Evolutionary conservation across 208 protist genomes (phyloP), one percentile per base, ranked within the genome.

Genomic region (Angomonas deanei): DNA sequence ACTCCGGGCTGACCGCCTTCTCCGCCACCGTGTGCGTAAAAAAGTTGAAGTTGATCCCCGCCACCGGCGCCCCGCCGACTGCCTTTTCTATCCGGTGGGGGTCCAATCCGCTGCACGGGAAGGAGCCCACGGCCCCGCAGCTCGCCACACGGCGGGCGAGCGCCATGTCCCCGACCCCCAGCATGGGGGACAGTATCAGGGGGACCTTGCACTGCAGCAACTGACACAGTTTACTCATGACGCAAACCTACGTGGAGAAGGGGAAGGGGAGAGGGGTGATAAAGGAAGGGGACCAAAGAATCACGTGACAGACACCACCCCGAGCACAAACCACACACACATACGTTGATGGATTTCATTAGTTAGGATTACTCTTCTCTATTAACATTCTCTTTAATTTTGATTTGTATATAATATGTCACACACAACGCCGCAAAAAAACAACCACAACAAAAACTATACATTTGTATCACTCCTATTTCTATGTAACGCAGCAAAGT

Each of bases 81-180:
- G 65, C 34, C 0, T 38, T 27, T 23, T 60, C 50, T 38, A 75
- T 38, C 70, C 57, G 11, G n/a, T 11, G 26, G 11, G 62, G 46
- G 11, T 55, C 10, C 59, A 70, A 56, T 39, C 63, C 70, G 32
- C 39, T 64, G 59, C 63, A 69, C 42, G 70, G 70, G 21, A 75
- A 27, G 38, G 47, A 57, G 38, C 70, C 70, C 1, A 70, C 47
- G 5, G 59, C 70, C 10, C 70, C 70, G 10, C 46, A 30, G 31
- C 48, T 56, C 1, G 64, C 63, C 47, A 61, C 64, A 6, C 56
- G 59, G 6, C 31, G 28, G n/a, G 56, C 61, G n/a, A 76, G 61
- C 21, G 4, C 19, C 1, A 66, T 21, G n/a, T 66, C 55, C 21
- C 21, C 21, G 53, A 39, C 49, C 42, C 70, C 70, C 32, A 67